A percentile compares a stretch with the other conserved stretches of the same genome.
These are phyloP conservation scores for Fusarium armeniacum DNA, from an alignment of 2,329 filamentous ascomycete species.

Conservation along the genomic window DNA sequence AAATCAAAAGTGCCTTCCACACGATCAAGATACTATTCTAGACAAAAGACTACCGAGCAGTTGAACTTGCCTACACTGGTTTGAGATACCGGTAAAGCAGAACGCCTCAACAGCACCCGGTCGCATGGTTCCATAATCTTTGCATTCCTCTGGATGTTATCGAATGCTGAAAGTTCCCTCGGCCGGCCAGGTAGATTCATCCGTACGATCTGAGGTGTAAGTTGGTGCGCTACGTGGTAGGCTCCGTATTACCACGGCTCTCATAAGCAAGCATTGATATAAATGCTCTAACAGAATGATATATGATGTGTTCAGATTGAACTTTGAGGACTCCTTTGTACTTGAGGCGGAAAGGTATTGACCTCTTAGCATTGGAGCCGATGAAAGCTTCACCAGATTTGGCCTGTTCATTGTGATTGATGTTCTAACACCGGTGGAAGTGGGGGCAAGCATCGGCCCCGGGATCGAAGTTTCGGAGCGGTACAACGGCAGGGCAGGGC, in stretches of 20 bases:
- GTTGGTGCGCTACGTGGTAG: slow-evolving; percentile 2
- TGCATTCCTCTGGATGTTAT: slow-evolving; percentile 8
- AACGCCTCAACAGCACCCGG: background rate
- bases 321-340: background rate
- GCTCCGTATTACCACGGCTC: background rate
- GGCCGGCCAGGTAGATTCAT: background rate
- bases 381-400: background rate
- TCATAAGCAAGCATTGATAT: slow-evolving; percentile 5
- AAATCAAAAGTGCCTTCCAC: background rate
- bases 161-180: slow-evolving; percentile 4
- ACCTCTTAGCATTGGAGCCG: background rate
- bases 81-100: slow-evolving; percentile 7
- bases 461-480: slow-evolving; percentile 11
- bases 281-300: background rate
- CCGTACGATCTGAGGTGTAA: background rate
- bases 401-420: slow-evolving; percentile 3
- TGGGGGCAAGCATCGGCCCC: slow-evolving; percentile 13
- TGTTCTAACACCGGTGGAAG: slow-evolving; percentile 12
- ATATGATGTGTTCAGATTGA: background rate
- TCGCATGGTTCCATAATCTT: slow-evolving; percentile 1
- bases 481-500: slow-evolving; percentile 39
- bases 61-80: background rate
- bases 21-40: background rate
- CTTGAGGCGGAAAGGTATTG: background rate
- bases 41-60: background rate